Evolutionary conservation across 495 filamentous ascomycete species (phyloP).

Genomic region (Trichoderma erinaceum): DNA sequence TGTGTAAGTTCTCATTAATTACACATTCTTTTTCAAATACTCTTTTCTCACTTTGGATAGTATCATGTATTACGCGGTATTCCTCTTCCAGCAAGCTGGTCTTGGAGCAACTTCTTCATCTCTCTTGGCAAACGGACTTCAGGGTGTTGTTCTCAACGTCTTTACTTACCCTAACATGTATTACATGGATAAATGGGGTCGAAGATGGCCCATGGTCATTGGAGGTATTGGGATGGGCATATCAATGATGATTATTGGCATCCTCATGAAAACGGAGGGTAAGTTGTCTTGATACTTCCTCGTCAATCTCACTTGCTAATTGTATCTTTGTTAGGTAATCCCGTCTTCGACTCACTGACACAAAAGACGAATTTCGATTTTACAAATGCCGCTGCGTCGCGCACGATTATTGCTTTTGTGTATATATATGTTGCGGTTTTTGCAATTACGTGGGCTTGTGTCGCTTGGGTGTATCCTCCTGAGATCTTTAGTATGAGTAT

Average conservation of each 20-base stretch:
- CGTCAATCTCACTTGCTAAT: background rate
- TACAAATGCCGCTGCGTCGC: slow-evolving; percentile 30
- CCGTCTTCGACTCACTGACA: slow-evolving; percentile 24
- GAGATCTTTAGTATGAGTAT: slow-evolving; percentile 71
- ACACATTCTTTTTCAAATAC: background rate
- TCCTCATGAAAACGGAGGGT: slow-evolving; percentile 28
- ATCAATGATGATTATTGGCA: slow-evolving; percentile 28
- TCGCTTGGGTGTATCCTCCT: slow-evolving; percentile 76
- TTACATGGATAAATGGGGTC: slow-evolving; percentile 27
- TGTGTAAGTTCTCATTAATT: slow-evolving; percentile 18
- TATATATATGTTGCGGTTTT: slow-evolving; percentile 73
- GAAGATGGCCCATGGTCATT: slow-evolving; percentile 25
- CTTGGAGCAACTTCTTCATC: slow-evolving; percentile 21
- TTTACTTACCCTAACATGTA: slow-evolving; percentile 27
- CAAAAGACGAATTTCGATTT: slow-evolving; percentile 28
- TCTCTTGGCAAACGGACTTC: slow-evolving; percentile 26
- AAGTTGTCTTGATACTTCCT: background rate
- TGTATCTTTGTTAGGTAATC: slow-evolving; percentile 19
- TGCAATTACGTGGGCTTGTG: slow-evolving; percentile 70
- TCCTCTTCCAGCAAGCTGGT: slow-evolving; percentile 27
- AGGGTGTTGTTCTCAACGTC: slow-evolving; percentile 25
- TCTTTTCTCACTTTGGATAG: slow-evolving; percentile 10
- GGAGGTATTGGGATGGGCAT: slow-evolving; percentile 27
- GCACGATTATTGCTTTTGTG: slow-evolving; percentile 70
- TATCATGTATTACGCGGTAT: slow-evolving; percentile 31